phyloP scores from a whole-genome alignment of 2,329 filamentous ascomycete species.

The Elsinoe australis region DNA sequence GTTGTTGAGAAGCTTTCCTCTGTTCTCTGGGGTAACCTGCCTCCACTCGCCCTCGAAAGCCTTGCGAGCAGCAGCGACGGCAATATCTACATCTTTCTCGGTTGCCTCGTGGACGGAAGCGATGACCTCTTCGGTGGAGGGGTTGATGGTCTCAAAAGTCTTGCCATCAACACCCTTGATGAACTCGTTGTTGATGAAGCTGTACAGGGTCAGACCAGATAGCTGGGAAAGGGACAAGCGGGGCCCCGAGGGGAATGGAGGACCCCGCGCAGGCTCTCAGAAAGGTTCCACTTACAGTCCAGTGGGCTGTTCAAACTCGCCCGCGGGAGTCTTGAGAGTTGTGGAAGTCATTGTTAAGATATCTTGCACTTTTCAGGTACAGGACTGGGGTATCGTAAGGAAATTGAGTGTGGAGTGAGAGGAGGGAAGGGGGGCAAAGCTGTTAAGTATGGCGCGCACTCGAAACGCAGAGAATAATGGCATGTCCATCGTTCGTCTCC shows the following conservation, averaged over 20 bases:
- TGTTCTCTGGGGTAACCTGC: slow-evolving; percentile 62
- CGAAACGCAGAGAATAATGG: neutral
- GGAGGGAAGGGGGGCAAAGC: neutral
- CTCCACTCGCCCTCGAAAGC: slow-evolving; percentile 68
- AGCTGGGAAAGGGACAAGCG: neutral
- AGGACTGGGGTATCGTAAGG: slow-evolving; percentile 22
- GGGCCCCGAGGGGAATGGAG: neutral
- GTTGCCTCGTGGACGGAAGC: slow-evolving; percentile 55
- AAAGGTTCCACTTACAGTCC: slow-evolving; percentile 41
- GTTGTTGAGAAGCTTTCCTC: slow-evolving; percentile 62
- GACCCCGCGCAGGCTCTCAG: neutral
- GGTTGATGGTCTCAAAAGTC: slow-evolving; percentile 90
- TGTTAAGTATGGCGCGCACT: slow-evolving; percentile 10
- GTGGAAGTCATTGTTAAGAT: slow-evolving; percentile 39
- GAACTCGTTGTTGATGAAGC: slow-evolving; percentile 92
- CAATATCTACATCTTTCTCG: slow-evolving; percentile 75
- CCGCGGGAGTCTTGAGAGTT: slow-evolving; percentile 61
- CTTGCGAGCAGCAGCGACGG: slow-evolving; percentile 76
- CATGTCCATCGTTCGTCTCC: slow-evolving; percentile 5
- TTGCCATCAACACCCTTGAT: slow-evolving; percentile 75
- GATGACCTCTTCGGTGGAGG: slow-evolving; percentile 56
- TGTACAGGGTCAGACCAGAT: slow-evolving; percentile 29
- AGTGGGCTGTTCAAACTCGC: slow-evolving; percentile 48
- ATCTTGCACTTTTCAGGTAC: slow-evolving; percentile 15
- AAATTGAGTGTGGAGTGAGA: slow-evolving; percentile 13